Evolutionary conservation across 306 rosid genomes (phyloP), one percentile per base, ranked within the genome.

Genomic region (Glycyrrhiza uralensis): DNA sequence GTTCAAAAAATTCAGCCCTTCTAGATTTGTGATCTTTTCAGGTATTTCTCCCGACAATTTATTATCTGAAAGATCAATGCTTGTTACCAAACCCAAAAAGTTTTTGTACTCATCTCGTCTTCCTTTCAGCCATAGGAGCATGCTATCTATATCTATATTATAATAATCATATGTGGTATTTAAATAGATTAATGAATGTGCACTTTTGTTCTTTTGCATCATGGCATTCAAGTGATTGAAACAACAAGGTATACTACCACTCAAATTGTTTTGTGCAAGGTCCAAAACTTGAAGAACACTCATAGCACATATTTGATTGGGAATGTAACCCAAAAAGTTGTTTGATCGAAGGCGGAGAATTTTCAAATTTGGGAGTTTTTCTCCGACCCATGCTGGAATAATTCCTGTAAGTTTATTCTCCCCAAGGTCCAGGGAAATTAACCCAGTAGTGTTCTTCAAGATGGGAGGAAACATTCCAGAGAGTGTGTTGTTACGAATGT

Each of bases 201-300:
- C 12, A 63, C 18, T 22, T 6, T 5, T 33, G 50, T 62, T 15
- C 0, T 9, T 29, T 14, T 4, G 20, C 20, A 13, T 12, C 82
- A 77, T 81, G 4, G 57, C 68, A 8, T 1, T 71, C 61, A 76
- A 26, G 65, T 65, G 24, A 13, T 59, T 71, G 46, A 81, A 56
- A 32, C 82, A 81, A 3, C 1, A 15, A 0, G 82, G 79, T 28
- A 81, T 76, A 17, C 6, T 15, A 1, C 81, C 82, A 2, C 14
- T 35, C 11, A 76, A 50, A 14, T 2, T n/a, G 7, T 81, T 76
- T 4, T 76, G 45, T 14, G 85, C 81, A 29, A 72, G 57, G 68
- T 72, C 68, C 7, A 81, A 66, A 3, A 44, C 56, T 0, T 66
- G 71, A 19, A 76, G 66, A 46, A 8, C 0, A 7, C 0, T 59